Base-by-base conservation (phyloP, 2,329 filamentous ascomycete species). In the Epichloe gansuensis region DNA sequence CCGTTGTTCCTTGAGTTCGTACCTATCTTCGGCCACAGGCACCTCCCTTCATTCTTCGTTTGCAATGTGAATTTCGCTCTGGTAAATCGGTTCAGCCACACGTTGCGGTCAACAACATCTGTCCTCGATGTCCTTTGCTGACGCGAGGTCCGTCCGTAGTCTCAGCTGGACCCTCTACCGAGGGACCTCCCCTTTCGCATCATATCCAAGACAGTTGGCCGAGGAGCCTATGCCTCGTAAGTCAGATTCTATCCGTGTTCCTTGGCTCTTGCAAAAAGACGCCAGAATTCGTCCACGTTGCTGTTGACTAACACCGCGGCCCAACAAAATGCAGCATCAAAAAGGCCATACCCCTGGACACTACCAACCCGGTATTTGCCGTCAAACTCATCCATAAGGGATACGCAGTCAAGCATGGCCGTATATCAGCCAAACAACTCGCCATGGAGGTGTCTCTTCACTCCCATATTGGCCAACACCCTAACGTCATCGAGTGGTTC, bases 351-450 rank as follows among this genome's bases (percentile, higher is more conserved):
- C 91, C 91, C 7, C 73, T 85, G 25, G 77, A 86, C 58, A 69
- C 77, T 1, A 72, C 80, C 28, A 78, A 73, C 28, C 91, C 91
- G 34, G 75, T 98, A 54, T 97, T 98, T 67, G 93, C 94, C 13
- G 89, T 98, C 69, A 98, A 98, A 69, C 88, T 98, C 71, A 96
- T 98, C 66, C 91, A 98, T 74, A 98, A 98, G 72, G 86, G 87
- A 58, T 95, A 96, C 69, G 94, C 93, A 54, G 80, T 88, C 61
- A 86, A 86, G 61, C 83, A 91, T 76, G 93, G 93, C 65, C 86
- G 88, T 56, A 83, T 98, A 60, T 89, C 86, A 34, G 78, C 85
- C 37, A 91, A 94, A 65, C 93, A 98, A 70, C 82, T 98, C 58
- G 81, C 84, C 61, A 88, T 95, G 79, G 93, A 98, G 71, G 86